Base-by-base conservation (phyloP, 1,139 yeast species). In the Sugiyamaella xylanicola region DNA sequence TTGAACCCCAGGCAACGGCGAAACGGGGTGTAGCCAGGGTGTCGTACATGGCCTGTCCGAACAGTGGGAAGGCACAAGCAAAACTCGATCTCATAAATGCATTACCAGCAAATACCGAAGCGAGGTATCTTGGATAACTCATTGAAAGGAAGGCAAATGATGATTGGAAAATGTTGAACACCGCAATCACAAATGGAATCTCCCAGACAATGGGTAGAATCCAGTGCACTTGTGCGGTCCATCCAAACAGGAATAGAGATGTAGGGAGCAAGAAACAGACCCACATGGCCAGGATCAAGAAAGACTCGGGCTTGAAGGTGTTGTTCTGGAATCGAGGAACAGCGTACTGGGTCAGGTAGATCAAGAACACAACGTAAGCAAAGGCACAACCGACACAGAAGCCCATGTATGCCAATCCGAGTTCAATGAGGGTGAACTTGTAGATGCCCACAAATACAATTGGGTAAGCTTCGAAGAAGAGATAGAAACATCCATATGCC, bases 121-220 rank as follows among this genome's bases (percentile, higher is more conserved):
- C 86, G 63, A 81, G 67, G 65, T 73, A 79, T 54, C 95, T 90
- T 21, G 95, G 95, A 69, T 84, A 88, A 1, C 87, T 72, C 77
- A 84, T 77, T 48, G 89, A 77, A 67, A 87, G 85, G 71, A 87
- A 88, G 54, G 84, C 78, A 67, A 89, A 77, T 43, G 84, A 82
- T 13, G 88, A 75, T 70, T 88, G 87, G 77, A 89, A 89, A 53
- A 88, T 81, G 65, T 86, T 74, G 59, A 87, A 80, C 59, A 86
- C 76, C 1, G 93, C 89, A 66, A 84, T 84, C 0, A 93, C 92
- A 67, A 87, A 87, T 40, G 91, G 86, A 40, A 83, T 78, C 61
- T 90, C 91, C 0, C 93, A 84, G 20, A 86, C 81, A 41, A 84
- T 76, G 15, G 95, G 91, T 15, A 83, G 86, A 75, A 87, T 83